Evolutionary conservation across 225 moss, liverwort and hornwort genomes (phyloP).

Genomic region (Pseudoscleropodium purum): DNA sequence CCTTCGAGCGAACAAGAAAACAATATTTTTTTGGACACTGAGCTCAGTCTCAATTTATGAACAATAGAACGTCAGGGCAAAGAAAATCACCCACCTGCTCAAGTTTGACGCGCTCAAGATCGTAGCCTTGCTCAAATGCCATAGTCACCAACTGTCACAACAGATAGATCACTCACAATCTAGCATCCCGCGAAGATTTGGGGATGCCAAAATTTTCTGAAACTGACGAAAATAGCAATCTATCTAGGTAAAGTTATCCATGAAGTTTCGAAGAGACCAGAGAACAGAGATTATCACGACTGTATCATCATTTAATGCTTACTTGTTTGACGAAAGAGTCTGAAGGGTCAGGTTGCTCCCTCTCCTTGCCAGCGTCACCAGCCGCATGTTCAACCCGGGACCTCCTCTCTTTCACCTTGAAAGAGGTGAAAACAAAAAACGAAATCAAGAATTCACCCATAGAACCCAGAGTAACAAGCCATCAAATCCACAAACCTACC

Average conservation of each 20-base stretch:
- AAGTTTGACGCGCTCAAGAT: constrained; percentile 76
- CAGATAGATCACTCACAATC: background rate
- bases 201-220: background rate
- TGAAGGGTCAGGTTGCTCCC: constrained; percentile 47
- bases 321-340: constrained; percentile 85
- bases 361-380: constrained; percentile 9
- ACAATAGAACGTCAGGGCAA: background rate
- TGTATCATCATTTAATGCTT: background rate
- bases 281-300: background rate
- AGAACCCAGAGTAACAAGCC: background rate
- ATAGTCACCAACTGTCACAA: constrained; percentile 50
- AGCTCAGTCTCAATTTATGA: background rate
- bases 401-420: constrained; percentile 36
- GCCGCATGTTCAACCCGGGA: constrained; percentile 14
- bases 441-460: background rate
- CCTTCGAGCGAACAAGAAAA: background rate
- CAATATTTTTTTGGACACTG: background rate
- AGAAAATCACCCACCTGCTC: constrained; percentile 50
- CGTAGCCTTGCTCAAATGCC: constrained; percentile 58
- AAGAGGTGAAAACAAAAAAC: background rate
- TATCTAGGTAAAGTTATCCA: background rate
- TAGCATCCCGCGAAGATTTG: background rate
- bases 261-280: background rate
- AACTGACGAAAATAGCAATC: background rate
- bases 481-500: background rate